Base-by-base conservation (phyloP, 2,329 filamentous ascomycete genomes). In the Neoascochyta sp. region DNA sequence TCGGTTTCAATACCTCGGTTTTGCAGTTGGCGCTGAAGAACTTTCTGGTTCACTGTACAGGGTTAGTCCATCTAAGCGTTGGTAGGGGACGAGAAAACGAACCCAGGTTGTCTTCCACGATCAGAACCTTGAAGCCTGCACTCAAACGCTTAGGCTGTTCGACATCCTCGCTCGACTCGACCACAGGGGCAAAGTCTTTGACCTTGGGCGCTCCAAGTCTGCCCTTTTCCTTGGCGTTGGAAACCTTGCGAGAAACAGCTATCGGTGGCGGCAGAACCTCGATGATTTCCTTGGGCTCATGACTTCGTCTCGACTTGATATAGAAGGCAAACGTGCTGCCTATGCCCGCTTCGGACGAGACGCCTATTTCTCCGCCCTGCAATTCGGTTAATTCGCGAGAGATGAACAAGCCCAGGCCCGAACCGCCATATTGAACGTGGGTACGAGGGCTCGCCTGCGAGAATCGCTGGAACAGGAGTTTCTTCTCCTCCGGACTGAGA, bases 321-420 rank as follows among this genome's bases (percentile, higher is more conserved):
- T 86, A 88, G 56, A 89, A 88, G 16, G 78, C 81, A 58, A 88
- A 88, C 0, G 77, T 85, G 58, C 80, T 85, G 21, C 84, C 84
- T 20, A 76, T 69, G 9, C 80, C 83, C 34, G 78, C 73, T 39
- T 75, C 67, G 0, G 81, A 85, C 2, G 74, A 71, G 3, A 90
- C 81, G 2, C 84, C 85, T 25, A 92, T 88, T 38, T 85, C 80
- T 4, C 86, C 86, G 12, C 84, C 83, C 55, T 89, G 84, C 8
- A 90, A 67, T 54, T 90, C 85, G 0, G 83, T 86, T n/a, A 92
- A 70, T 32, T 85, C 77, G 14, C 83, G 74, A 20, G 80, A 85
- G 43, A 90, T 89, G 58, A 88, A 90, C 0, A 90, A 68, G 0
- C 86, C 86, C 1, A 92, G 70, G 0, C 86, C 86, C 0, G 80